A percentile compares a stretch with the other conserved stretches of the same genome.
These are phyloP conservation scores for Epichloe bromicola DNA, from an alignment of 2,329 filamentous ascomycete species.

Conservation along the genomic window DNA sequence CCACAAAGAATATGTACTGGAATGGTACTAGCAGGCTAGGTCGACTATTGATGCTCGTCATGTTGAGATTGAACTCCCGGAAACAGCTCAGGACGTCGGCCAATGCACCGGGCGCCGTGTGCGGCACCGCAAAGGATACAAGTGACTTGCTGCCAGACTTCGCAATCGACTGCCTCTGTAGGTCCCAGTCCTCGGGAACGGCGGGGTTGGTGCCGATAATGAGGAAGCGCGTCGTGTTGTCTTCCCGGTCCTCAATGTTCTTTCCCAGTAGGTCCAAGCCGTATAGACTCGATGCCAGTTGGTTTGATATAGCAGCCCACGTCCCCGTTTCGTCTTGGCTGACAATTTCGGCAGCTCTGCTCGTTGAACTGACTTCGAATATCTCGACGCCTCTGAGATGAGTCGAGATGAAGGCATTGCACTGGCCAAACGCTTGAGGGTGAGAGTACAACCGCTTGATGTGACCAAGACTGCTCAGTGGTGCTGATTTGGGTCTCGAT, in stretches of 20 bases:
- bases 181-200: conserved; percentile 13
- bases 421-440: conserved; percentile 92
- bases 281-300: conserved; percentile 56
- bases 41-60: conserved; percentile 82
- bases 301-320: conserved; percentile 67
- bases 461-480: conserved; percentile 39
- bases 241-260: conserved; percentile 58
- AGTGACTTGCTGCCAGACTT: conserved; percentile 49
- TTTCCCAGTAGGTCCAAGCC: conserved; percentile 55
- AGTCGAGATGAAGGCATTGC: conserved; percentile 56
- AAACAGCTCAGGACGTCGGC: conserved; percentile 74
- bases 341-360: conserved; percentile 69
- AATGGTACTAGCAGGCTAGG: conserved; percentile 65
- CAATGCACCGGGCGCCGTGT: conserved; percentile 66
- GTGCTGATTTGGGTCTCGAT: conserved; percentile 31
- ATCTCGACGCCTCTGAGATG: conserved; percentile 64
- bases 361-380: conserved; percentile 76
- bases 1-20: conserved; percentile 91
- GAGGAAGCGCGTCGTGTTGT: conserved; percentile 73
- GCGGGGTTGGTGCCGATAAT: conserved; percentile 36
- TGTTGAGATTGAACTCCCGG: conserved; percentile 56
- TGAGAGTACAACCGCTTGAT: conserved; percentile 79
- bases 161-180: conserved; percentile 14
- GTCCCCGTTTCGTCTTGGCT: conserved; percentile 42
- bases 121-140: conserved; percentile 71